Conservation (phyloP, 2,329 filamentous ascomycete genomes). For the Orbilia oligospora region DNA sequence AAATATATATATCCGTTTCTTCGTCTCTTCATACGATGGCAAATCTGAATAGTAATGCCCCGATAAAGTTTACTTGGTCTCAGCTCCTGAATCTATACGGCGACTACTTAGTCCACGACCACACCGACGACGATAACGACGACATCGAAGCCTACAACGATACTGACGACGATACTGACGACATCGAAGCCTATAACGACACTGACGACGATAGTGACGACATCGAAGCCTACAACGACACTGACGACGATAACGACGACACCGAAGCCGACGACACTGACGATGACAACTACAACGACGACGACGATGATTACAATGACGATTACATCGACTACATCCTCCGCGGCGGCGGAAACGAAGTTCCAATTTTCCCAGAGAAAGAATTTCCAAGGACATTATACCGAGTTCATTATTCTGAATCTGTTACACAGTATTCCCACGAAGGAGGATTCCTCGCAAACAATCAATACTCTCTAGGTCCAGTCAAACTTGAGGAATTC, state of each 20-base stretch:
- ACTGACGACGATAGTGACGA: not conserved
- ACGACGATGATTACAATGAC: not conserved
- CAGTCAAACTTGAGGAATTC: slow-evolving; percentile 1
- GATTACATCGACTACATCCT: slow-evolving; percentile 10
- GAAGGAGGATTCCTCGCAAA: slow-evolving; percentile 11
- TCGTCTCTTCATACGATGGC: slow-evolving; percentile 5
- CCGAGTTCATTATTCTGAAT: slow-evolving; percentile 8
- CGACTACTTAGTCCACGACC: not conserved
- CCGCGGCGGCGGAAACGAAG: not conserved
- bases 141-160: slow-evolving; percentile 1
- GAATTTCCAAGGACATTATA: not conserved
- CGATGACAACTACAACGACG: not conserved
- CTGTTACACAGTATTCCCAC: slow-evolving; percentile 1
- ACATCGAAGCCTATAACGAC: not conserved
- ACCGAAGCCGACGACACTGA: not conserved
- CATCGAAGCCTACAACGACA: not conserved
- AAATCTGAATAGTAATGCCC: not conserved
- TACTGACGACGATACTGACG: not conserved
- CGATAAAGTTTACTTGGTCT: not conserved
- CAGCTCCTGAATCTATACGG: not conserved
- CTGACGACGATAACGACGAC: not conserved
- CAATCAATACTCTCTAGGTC: not conserved
- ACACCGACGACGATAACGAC: not conserved
- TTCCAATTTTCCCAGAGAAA: slow-evolving; percentile 23
- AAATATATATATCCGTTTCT: slow-evolving; percentile 1